Conservation (phyloP, 768 basidiomycete species). For the Clavaria fumosa region DNA sequence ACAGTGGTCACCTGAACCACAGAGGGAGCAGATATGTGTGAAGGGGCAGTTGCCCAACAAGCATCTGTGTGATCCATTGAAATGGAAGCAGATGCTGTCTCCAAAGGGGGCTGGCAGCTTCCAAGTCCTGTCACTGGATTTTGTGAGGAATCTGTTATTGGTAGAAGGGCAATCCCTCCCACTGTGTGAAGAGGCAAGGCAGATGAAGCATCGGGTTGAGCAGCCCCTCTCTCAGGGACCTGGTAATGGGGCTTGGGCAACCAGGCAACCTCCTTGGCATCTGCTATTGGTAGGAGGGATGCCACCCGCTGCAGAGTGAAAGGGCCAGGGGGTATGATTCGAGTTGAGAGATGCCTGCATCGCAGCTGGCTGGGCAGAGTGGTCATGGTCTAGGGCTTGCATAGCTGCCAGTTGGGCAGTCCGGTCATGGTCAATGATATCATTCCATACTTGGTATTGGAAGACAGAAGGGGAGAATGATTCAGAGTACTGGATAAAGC, state of each 20-base stretch:
- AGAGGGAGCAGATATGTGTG: constrained; percentile 9
- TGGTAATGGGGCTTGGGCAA: background rate
- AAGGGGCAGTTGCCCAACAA: constrained; percentile 2
- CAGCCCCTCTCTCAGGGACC: background rate
- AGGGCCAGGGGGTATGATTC: background rate
- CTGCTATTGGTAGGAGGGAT: background rate
- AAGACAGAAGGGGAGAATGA: too few relatives aligned
- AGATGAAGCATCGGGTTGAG: background rate
- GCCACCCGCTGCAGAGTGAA: background rate
- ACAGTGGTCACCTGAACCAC: constrained; percentile 6
- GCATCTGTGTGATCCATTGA: background rate
- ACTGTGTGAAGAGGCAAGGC: background rate
- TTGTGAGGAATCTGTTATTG: background rate
- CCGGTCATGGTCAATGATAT: too few relatives aligned
- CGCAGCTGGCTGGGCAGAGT: too few relatives aligned
- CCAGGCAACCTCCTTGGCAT: background rate
- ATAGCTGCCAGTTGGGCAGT: too few relatives aligned
- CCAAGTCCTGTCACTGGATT: background rate
- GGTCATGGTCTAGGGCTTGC: too few relatives aligned
- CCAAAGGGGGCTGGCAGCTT: background rate
- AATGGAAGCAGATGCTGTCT: background rate
- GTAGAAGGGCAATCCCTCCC: background rate
- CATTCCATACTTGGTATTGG: too few relatives aligned
- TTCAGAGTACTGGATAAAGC: too few relatives aligned
- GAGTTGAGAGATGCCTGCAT: background rate